Evolutionary conservation across 2,329 filamentous ascomycete genomes (phyloP).

Genomic region (Zymoseptoria passerinii): DNA sequence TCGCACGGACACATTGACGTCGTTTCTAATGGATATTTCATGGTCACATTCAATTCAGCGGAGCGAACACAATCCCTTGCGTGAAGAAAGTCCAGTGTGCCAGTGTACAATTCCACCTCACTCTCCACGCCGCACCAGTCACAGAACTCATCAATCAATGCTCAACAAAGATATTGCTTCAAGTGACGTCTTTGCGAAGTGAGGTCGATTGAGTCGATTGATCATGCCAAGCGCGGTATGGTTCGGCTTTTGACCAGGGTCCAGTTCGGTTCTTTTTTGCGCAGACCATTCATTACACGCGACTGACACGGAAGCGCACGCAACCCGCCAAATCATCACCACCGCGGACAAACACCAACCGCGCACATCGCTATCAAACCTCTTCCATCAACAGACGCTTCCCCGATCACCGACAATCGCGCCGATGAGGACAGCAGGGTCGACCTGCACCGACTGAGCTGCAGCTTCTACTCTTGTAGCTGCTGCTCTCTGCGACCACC

Average conservation of each 20-base stretch:
- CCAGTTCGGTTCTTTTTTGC: background rate
- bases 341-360: background rate
- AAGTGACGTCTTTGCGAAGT: background rate
- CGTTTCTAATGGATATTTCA: background rate
- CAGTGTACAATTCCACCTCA: too few relatives aligned
- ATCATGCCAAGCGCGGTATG: background rate
- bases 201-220: background rate
- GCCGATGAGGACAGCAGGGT: constrained; percentile 9
- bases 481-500: background rate
- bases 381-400: background rate
- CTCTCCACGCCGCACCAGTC: too few relatives aligned
- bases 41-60: too few relatives aligned
- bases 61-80: too few relatives aligned
- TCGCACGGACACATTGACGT: background rate
- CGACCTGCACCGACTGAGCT: constrained; percentile 9
- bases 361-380: background rate
- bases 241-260: background rate
- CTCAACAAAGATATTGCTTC: background rate
- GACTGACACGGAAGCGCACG: background rate
- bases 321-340: background rate
- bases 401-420: background rate
- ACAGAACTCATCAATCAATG: too few relatives aligned
- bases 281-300: background rate
- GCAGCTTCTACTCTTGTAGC: constrained; percentile 2
- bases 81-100: too few relatives aligned